phyloP scores from a whole-genome alignment of 176 grass and related monocot genomes.

The Pharus latifolius region DNA sequence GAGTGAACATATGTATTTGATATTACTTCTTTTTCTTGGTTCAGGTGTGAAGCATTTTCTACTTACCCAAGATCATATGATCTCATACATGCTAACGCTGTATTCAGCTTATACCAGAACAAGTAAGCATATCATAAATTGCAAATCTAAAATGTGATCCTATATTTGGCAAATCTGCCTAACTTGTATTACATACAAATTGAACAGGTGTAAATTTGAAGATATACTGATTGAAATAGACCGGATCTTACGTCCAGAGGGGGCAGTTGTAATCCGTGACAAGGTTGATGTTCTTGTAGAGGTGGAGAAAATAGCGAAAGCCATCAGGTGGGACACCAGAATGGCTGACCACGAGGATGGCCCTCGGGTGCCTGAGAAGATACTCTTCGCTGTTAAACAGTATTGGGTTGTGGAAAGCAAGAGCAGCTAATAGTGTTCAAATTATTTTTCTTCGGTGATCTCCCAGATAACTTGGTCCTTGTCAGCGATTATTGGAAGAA shows the following conservation, averaged over 20 bases:
- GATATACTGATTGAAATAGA: slow-evolving; percentile 92
- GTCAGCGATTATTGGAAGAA: background rate
- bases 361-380: slow-evolving; percentile 66
- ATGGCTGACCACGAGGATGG: slow-evolving; percentile 59
- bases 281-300: slow-evolving; percentile 48
- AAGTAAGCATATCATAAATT: slow-evolving; percentile 32
- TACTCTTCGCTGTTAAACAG: slow-evolving; percentile 66
- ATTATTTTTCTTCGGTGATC: background rate
- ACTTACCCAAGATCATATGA: slow-evolving; percentile 95
- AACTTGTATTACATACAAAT: background rate
- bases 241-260: slow-evolving; percentile 74
- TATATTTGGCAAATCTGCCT: background rate
- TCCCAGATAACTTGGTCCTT: background rate
- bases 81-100: slow-evolving; percentile 62
- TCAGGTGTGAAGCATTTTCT: slow-evolving; percentile 95
- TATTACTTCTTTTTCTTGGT: slow-evolving; percentile 13
- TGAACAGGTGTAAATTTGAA: slow-evolving; percentile 67
- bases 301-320: slow-evolving; percentile 52
- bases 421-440: slow-evolving; percentile 6
- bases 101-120: slow-evolving; percentile 73
- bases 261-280: slow-evolving; percentile 68
- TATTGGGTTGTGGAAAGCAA: slow-evolving; percentile 45
- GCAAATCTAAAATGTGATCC: background rate
- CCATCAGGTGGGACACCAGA: slow-evolving; percentile 60
- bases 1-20: background rate